phyloP scores from a whole-genome alignment of 352 stramenopile genomes.

The Thraustotheca clavata region DNA sequence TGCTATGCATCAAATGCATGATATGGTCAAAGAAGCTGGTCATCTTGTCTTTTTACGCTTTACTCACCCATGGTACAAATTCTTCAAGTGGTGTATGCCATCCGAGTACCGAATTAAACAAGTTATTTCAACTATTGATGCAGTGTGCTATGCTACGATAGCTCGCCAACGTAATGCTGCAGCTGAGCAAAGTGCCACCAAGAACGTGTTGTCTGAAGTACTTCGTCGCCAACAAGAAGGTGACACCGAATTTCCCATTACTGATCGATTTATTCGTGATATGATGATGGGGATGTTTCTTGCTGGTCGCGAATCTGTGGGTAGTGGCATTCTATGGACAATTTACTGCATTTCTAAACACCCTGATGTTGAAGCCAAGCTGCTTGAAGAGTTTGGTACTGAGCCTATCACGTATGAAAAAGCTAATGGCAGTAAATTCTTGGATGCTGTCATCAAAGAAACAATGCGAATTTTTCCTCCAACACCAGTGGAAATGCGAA shows the following conservation, averaged over 20 bases:
- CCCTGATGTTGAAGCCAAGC: not conserved
- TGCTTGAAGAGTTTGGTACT: not conserved
- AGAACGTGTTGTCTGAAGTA: not conserved
- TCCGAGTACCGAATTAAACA: slow-evolving; percentile 34
- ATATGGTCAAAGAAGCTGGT: slow-evolving; percentile 28
- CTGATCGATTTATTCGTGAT: not conserved
- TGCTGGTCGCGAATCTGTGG: not conserved
- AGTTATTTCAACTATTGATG: slow-evolving; percentile 28
- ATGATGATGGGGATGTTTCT: slow-evolving; percentile 3
- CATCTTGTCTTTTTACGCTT: slow-evolving; percentile 35
- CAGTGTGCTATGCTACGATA: not conserved
- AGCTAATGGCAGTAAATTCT: slow-evolving; percentile 51
- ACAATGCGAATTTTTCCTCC: slow-evolving; percentile 58
- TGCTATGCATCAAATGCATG: not conserved
- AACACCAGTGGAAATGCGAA: slow-evolving; percentile 64
- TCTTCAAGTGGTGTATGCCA: slow-evolving; percentile 46
- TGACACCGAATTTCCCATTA: not conserved
- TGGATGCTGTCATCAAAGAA: slow-evolving; percentile 56
- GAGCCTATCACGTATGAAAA: slow-evolving; percentile 36
- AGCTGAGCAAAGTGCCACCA: not conserved
- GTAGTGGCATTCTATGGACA: not conserved
- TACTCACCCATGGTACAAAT: slow-evolving; percentile 57
- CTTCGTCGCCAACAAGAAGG: not conserved
- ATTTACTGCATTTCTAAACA: not conserved
- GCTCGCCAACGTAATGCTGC: not conserved